Conservation (phyloP, 768 basidiomycete genomes). For the Panus rudis region DNA sequence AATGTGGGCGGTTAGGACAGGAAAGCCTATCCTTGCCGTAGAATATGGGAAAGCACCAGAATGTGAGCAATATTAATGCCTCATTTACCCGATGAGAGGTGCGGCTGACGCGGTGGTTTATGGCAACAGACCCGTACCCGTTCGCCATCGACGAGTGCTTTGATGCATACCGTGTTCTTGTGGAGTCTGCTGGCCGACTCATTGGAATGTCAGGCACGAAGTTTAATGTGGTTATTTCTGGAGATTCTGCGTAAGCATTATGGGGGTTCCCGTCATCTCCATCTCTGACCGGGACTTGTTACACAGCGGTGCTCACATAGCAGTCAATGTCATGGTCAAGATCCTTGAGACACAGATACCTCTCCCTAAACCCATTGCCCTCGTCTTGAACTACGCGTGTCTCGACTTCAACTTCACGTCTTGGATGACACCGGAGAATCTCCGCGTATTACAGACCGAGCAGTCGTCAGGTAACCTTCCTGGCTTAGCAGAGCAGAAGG, state of each 20-base stretch:
- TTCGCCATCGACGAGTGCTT: conserved; percentile 94
- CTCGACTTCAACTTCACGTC: conserved; percentile 98
- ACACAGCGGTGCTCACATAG: conserved; percentile 79
- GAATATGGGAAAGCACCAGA: conserved; percentile 98
- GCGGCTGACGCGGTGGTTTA: not conserved
- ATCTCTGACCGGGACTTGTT: conserved; percentile 8
- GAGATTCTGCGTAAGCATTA: conserved; percentile 91
- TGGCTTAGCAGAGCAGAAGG: conserved; percentile 69
- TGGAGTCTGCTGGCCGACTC: conserved; percentile 69
- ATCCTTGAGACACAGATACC: conserved; percentile 59
- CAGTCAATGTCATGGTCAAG: conserved; percentile 77
- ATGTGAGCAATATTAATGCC: conserved; percentile 43
- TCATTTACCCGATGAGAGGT: conserved; percentile 1
- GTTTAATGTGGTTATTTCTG: conserved; percentile 73
- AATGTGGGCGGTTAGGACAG: conserved; percentile 75
- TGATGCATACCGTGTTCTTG: conserved; percentile 78
- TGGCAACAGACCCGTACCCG: conserved; percentile 94
- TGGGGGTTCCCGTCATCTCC: not conserved
- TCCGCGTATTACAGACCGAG: conserved; percentile 80
- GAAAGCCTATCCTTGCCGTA: conserved; percentile 74
- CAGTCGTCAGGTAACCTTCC: conserved; percentile 79
- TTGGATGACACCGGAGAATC: conserved; percentile 85
- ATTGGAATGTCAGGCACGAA: conserved; percentile 87
- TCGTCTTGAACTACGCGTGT: conserved; percentile 86
- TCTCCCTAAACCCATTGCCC: conserved; percentile 69